A percentile compares a stretch with the other conserved stretches of the same genome.
These are phyloP conservation scores for Carex myosuroides DNA, from an alignment of 176 grass and related monocot species.

Conservation along the genomic window DNA sequence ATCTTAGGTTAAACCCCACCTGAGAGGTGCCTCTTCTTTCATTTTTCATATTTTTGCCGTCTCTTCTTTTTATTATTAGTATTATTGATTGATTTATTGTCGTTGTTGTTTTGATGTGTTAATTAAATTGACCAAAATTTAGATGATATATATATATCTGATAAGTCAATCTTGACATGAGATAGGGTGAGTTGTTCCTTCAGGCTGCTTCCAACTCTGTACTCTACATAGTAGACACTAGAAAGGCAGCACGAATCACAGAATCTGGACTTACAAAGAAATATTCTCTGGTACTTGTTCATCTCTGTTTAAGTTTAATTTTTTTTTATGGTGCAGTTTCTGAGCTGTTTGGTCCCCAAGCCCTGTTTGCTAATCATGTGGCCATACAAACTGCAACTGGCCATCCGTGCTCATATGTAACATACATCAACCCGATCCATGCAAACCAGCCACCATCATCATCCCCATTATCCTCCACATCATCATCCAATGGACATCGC, in stretches of 20 bases:
- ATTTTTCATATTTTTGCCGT: background rate
- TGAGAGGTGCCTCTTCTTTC: background rate
- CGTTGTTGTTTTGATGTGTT: background rate
- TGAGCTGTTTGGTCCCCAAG: slow-evolving; percentile 3
- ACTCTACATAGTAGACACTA: background rate
- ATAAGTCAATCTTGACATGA: background rate
- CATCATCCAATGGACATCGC: slow-evolving; percentile 18
- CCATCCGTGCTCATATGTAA: slow-evolving; percentile 2
- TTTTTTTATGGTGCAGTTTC: background rate
- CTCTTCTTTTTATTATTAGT: too few species aligned
- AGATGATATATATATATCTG: too few species aligned
- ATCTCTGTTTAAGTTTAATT: background rate
- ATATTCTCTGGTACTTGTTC: background rate
- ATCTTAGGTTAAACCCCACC: background rate
- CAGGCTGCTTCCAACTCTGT: background rate
- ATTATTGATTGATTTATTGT: background rate
- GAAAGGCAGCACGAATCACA: background rate
- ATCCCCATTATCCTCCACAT: background rate
- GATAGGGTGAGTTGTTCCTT: background rate
- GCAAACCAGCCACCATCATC: slow-evolving; percentile 5
- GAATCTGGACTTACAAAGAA: background rate
- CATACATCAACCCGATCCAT: slow-evolving; percentile 16
- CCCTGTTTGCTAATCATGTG: background rate
- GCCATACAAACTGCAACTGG: background rate
- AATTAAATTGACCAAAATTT: background rate